phyloP scores from a whole-genome alignment of 495 filamentous ascomycete species.

The Lichenothelia convexa region DNA sequence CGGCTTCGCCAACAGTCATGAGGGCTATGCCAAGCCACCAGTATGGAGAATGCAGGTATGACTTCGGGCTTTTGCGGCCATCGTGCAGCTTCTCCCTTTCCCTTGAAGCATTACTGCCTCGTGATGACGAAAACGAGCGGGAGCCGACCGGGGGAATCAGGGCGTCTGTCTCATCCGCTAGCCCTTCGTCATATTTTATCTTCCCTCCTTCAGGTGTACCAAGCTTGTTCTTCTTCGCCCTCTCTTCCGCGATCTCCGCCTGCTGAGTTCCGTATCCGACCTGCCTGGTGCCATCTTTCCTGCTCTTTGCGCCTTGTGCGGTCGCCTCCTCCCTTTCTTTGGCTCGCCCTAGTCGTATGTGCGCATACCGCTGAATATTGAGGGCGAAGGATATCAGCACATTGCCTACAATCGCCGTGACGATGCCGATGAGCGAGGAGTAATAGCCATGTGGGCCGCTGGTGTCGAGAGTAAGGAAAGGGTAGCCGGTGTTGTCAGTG shows the following conservation, averaged over 20 bases:
- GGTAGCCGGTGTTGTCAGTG: too few relatives aligned
- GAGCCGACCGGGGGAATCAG: conserved; percentile 16
- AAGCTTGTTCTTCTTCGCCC: conserved; percentile 10
- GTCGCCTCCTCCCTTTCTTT: conserved; percentile 29
- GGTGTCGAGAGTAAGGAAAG: too few relatives aligned
- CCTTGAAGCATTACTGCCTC: not conserved
- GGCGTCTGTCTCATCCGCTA: conserved; percentile 8
- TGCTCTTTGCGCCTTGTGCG: conserved; percentile 16
- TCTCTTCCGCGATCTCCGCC: conserved; percentile 10
- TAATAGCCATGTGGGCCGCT: too few relatives aligned
- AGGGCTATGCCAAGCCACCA: conserved; percentile 90
- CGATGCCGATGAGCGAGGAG: conserved; percentile 86
- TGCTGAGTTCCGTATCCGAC: conserved; percentile 21
- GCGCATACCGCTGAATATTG: conserved; percentile 91
- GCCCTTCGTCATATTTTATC: conserved; percentile 3
- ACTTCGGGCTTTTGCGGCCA: conserved; percentile 24
- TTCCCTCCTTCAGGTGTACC: not conserved
- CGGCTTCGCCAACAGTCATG: conserved; percentile 83
- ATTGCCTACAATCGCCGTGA: conserved; percentile 81
- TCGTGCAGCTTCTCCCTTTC: conserved; percentile 10
- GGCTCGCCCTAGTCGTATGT: conserved; percentile 55
- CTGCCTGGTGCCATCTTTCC: conserved; percentile 9
- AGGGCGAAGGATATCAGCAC: conserved; percentile 86
- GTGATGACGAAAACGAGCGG: not conserved
- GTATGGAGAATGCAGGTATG: conserved; percentile 78